Conservation (phyloP, 495 filamentous ascomycete genomes). For the Penicillium turbatum region DNA sequence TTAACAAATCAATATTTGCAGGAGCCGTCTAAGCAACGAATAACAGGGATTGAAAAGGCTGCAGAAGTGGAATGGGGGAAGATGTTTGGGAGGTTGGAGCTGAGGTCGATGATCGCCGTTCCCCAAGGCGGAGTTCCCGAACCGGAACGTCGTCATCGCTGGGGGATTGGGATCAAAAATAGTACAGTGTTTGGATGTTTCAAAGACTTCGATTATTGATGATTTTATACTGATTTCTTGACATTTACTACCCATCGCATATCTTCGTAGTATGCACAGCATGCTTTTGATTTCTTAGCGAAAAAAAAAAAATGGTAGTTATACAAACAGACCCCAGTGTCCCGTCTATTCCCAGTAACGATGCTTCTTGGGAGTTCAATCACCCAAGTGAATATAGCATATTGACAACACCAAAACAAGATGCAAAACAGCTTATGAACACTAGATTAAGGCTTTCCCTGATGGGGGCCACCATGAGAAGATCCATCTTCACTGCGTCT, state of each 20-base stretch:
- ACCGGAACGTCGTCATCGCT: conserved; percentile 30
- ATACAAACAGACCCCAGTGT: neutral
- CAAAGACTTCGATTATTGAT: neutral
- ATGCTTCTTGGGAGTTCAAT: neutral
- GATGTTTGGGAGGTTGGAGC: conserved; percentile 13
- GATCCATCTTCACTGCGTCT: conserved; percentile 19
- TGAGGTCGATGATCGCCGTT: conserved; percentile 26
- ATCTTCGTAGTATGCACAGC: conserved; percentile 2
- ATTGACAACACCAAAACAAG: conserved; percentile 8
- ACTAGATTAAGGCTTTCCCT: conserved; percentile 20
- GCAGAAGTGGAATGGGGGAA: conserved; percentile 14
- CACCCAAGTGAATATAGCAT: neutral
- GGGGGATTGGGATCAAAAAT: neutral
- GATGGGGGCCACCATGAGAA: conserved; percentile 6
- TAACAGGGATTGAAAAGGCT: conserved; percentile 4
- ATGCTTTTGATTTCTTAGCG: neutral
- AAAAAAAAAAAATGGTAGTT: conserved; percentile 3
- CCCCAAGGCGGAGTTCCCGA: conserved; percentile 30
- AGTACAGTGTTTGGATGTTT: neutral
- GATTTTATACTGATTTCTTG: neutral
- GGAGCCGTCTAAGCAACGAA: neutral
- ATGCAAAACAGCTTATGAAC: conserved; percentile 9
- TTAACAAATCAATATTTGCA: conserved; percentile 3
- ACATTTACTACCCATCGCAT: neutral
- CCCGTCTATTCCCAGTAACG: conserved; percentile 1